Evolutionary conservation across 2,329 filamentous ascomycete genomes (phyloP).

Genomic region (Nemania sp.): DNA sequence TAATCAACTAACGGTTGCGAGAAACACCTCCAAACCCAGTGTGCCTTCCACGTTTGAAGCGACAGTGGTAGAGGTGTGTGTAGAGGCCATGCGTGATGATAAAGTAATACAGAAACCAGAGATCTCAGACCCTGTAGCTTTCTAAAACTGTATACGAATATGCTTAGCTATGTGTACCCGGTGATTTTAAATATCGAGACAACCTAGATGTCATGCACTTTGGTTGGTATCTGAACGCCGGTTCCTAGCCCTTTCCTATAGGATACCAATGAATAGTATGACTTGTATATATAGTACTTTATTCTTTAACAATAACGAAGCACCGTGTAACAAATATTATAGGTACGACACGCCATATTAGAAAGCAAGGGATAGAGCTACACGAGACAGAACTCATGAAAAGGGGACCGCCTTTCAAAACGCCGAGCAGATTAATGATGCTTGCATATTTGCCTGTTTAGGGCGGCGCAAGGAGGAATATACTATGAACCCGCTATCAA

Average conservation of each 20-base stretch:
- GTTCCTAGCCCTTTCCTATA: background rate
- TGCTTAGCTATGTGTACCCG: too few species aligned
- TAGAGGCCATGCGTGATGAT: too few species aligned
- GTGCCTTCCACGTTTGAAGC: too few species aligned
- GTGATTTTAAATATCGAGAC: too few species aligned
- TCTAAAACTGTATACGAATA: too few species aligned
- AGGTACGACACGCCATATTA: background rate
- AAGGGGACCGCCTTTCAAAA: background rate
- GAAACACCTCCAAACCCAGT: too few species aligned
- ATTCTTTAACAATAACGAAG: background rate
- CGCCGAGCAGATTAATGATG: slow-evolving; percentile 3
- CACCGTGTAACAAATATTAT: background rate
- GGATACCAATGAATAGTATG: background rate
- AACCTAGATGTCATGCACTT: background rate
- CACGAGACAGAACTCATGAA: background rate
- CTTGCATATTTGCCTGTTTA: background rate
- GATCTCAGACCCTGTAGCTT: too few species aligned
- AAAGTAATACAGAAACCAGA: too few species aligned
- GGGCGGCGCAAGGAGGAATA: background rate
- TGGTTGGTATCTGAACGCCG: background rate
- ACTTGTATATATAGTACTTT: background rate
- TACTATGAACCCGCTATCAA: slow-evolving; percentile 19
- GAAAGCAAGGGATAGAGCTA: background rate
- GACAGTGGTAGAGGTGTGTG: too few species aligned
- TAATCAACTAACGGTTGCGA: too few species aligned